A percentile compares a stretch with the other conserved stretches of the same genome.
Evolutionary conservation across 2,329 filamentous ascomycete genomes (phyloP).

Genomic region (Botrytis cinerea): DNA sequence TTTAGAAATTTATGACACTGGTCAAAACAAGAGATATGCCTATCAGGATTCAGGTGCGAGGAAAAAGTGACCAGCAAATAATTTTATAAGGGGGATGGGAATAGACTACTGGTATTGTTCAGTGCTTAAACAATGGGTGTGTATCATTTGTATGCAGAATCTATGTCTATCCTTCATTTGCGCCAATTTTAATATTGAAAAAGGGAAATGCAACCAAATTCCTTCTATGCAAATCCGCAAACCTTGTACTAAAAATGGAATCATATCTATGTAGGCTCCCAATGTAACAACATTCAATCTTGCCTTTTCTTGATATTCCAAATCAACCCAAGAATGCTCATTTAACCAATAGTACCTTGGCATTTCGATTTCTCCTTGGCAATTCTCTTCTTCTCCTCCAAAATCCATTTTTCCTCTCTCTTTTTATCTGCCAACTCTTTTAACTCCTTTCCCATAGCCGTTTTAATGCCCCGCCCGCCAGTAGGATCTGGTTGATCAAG

Average conservation of each 20-base stretch:
- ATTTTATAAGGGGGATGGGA: too few relatives aligned
- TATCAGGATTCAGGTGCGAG: neutral
- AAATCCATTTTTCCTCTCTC: slow-evolving; percentile 3
- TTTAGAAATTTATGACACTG: neutral
- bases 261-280: neutral
- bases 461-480: slow-evolving; percentile 17
- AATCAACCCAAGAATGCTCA: neutral
- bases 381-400: slow-evolving; percentile 9
- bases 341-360: neutral
- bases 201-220: neutral
- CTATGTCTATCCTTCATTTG: neutral
- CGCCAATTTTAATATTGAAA: neutral
- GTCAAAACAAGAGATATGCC: neutral
- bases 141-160: neutral
- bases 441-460: slow-evolving; percentile 3
- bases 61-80: neutral
- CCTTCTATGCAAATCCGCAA: neutral
- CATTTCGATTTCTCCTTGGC: neutral
- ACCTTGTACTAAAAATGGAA: neutral
- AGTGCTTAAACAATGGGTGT: neutral
- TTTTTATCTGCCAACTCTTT: neutral
- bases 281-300: neutral
- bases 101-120: neutral
- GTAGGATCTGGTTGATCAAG: slow-evolving; percentile 12
- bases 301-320: neutral